Percentiles rank a stretch among this genome's conserved stretches.
These are phyloP conservation scores for Bryum argenteum DNA, from an alignment of 225 moss, liverwort and hornwort species.

Conservation along the genomic window DNA sequence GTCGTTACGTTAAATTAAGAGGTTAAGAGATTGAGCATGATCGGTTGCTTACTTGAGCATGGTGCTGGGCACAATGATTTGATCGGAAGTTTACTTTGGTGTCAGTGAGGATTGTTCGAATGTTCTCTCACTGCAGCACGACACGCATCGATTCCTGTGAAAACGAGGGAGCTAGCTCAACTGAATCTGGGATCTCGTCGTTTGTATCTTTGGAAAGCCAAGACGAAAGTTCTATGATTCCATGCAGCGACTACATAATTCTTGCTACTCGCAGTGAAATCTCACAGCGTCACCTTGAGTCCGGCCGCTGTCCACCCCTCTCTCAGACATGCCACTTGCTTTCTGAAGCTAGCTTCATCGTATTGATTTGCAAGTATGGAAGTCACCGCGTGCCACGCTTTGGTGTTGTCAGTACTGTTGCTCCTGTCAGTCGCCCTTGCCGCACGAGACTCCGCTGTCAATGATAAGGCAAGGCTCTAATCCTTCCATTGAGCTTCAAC, in stretches of 20 bases:
- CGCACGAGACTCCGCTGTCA: constrained; percentile 37
- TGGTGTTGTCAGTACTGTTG: constrained; percentile 38
- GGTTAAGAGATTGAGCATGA: too few species aligned
- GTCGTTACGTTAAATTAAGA: too few species aligned
- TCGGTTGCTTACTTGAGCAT: too few species aligned
- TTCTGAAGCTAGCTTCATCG: not conserved
- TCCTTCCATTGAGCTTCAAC: not conserved
- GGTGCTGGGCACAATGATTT: not conserved
- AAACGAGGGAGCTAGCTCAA: not conserved
- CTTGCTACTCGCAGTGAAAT: not conserved
- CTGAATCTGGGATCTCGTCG: not conserved
- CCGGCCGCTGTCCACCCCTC: too few species aligned
- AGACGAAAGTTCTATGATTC: not conserved
- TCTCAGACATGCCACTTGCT: not conserved
- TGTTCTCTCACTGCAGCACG: too few species aligned
- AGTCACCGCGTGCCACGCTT: constrained; percentile 26
- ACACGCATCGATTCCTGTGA: not conserved
- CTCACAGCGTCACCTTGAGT: not conserved
- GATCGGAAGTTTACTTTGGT: not conserved
- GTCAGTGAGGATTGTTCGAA: not conserved
- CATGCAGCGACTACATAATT: not conserved
- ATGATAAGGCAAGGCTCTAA: constrained; percentile 41
- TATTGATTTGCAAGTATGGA: constrained; percentile 27
- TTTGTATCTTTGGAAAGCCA: not conserved
- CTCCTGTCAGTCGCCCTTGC: constrained; percentile 36